Evolutionary conservation across 192 early-diverging fungal genomes (phyloP).

Genomic region (Linnemannia elongata): DNA sequence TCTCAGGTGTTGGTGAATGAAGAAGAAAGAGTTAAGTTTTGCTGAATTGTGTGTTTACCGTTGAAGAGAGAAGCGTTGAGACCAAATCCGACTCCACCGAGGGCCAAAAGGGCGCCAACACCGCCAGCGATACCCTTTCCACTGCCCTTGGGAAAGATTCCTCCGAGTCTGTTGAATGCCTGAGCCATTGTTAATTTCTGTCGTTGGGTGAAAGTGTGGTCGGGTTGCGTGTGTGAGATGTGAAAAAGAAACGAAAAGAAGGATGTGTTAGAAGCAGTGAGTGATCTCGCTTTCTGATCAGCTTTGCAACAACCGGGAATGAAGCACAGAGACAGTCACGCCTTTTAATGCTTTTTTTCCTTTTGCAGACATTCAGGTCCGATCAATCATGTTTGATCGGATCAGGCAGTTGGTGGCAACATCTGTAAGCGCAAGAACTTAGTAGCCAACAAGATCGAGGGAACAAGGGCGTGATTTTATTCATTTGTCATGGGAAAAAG

Average conservation of each 20-base stretch:
- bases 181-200: slow-evolving; percentile 48
- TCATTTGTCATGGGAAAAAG: no score
- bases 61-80: slow-evolving; percentile 90
- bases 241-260: background rate
- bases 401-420: no score
- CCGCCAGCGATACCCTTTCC: slow-evolving; percentile 65
- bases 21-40: background rate
- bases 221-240: background rate
- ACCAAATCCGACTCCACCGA: slow-evolving; percentile 78
- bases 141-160: slow-evolving; percentile 66
- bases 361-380: no score
- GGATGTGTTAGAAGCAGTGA: background rate
- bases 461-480: no score
- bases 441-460: no score
- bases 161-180: slow-evolving; percentile 67
- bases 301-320: no score
- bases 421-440: no score
- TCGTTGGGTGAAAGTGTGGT: background rate
- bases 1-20: background rate
- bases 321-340: no score
- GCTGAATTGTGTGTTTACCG: slow-evolving; percentile 63
- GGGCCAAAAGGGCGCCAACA: slow-evolving; percentile 69
- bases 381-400: no score
- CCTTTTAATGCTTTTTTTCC: no score
- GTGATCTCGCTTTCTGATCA: no score